These are phyloP conservation scores for Suhomyces kilbournensis DNA, from an alignment of 805 yeast genomes.

Conservation along the genomic window DNA sequence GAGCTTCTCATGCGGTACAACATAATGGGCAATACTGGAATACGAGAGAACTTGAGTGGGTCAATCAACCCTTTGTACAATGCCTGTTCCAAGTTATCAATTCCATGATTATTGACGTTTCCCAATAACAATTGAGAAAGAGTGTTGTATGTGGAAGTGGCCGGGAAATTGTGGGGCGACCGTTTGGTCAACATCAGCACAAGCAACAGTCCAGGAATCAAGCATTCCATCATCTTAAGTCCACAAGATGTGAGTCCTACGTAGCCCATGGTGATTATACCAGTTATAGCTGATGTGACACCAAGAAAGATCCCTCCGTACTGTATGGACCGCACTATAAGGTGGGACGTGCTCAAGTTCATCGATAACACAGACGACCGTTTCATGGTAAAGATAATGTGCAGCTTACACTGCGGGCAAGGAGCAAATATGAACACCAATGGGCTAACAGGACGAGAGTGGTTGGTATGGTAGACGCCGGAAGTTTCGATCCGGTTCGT, in stretches of 20 bases:
- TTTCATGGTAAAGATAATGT: conserved; percentile 31
- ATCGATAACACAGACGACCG: conserved; percentile 24
- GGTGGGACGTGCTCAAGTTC: conserved; percentile 14
- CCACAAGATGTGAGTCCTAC: conserved; percentile 39
- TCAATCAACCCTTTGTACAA: conserved; percentile 30
- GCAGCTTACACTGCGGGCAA: conserved; percentile 42
- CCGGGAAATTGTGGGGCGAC: background rate
- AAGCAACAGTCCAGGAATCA: conserved; percentile 33
- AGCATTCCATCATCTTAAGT: conserved; percentile 32
- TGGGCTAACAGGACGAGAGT: background rate
- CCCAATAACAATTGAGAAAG: conserved; percentile 10
- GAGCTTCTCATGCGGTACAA: conserved; percentile 36
- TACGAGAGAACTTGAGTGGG: conserved; percentile 35
- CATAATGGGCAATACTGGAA: conserved; percentile 39
- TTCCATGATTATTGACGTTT: conserved; percentile 11
- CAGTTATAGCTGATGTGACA: conserved; percentile 39
- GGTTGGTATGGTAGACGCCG: background rate
- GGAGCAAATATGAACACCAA: conserved; percentile 22
- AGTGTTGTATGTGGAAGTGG: background rate
- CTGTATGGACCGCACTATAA: conserved; percentile 22
- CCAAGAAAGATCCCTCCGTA: conserved; percentile 33
- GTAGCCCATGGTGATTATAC: conserved; percentile 38
- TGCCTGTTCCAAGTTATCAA: conserved; percentile 28
- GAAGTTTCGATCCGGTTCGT: background rate
- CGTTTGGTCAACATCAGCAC: conserved; percentile 22